Evolutionary conservation across 2,329 filamentous ascomycete genomes (phyloP).

Genomic region (Parascedosporium putredinis): DNA sequence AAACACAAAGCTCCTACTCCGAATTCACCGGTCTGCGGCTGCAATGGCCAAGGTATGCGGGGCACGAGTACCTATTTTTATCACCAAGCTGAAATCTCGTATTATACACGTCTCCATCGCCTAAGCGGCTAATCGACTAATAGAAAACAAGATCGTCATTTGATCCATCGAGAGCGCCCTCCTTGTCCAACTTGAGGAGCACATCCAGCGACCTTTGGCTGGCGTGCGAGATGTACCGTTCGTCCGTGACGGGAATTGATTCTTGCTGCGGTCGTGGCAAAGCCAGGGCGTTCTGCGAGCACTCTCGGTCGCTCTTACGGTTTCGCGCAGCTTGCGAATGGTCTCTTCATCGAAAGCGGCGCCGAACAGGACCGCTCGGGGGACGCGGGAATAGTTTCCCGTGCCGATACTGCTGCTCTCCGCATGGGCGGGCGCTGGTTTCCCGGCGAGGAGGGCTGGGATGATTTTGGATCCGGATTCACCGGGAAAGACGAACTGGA

Average conservation of each 20-base stretch:
- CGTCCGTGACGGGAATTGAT: neutral
- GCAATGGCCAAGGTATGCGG: no score
- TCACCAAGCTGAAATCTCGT: no score
- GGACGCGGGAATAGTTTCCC: constrained; percentile 7
- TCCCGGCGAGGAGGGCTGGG: constrained; percentile 10
- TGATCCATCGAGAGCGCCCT: no score
- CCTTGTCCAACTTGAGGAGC: neutral
- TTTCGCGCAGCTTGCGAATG: neutral
- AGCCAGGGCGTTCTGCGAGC: constrained; percentile 11
- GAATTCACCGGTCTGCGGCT: no score
- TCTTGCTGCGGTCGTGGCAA: constrained; percentile 10
- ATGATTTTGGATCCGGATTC: constrained; percentile 11
- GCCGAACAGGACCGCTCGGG: constrained; percentile 11
- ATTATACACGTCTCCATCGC: no score
- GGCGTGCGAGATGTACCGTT: neutral
- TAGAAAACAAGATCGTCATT: no score
- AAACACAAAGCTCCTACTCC: no score
- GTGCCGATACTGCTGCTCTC: constrained; percentile 13
- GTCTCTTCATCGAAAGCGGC: constrained; percentile 11
- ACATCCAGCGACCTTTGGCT: neutral
- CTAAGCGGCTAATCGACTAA: no score
- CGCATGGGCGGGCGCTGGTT: constrained; percentile 8
- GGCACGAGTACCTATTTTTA: no score
- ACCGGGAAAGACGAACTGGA: constrained; percentile 11
- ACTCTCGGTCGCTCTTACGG: neutral